These are phyloP conservation scores for Backusella macrospora DNA, from an alignment of 192 early-diverging fungal genomes.

Conservation along the genomic window DNA sequence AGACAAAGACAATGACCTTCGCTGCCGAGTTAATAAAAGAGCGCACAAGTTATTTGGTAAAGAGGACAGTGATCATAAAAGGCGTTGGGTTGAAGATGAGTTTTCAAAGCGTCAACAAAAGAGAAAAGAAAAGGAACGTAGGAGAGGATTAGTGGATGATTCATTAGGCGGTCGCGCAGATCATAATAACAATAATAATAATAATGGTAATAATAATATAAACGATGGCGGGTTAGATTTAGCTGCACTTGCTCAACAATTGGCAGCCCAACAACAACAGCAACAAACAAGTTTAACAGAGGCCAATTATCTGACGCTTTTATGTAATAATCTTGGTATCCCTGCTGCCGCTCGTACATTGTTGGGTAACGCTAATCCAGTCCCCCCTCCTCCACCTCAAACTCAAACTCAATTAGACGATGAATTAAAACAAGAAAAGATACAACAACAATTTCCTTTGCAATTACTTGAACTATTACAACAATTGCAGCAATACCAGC, in stretches of 20 bases:
- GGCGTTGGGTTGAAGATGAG: slow-evolving; percentile 65
- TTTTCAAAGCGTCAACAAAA: slow-evolving; percentile 65
- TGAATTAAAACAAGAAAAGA: not conserved
- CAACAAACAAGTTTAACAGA: slow-evolving; percentile 2
- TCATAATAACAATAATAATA: not conserved
- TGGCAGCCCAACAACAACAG: not conserved
- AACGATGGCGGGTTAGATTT: not conserved
- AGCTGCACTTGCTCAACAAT: not conserved
- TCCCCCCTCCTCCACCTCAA: not conserved
- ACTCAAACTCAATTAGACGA: not conserved
- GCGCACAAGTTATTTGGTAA: slow-evolving; percentile 65
- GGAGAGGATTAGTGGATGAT: slow-evolving; percentile 27
- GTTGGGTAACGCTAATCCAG: not conserved
- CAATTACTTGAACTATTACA: slow-evolving; percentile 25
- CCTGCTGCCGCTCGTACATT: slow-evolving; percentile 5
- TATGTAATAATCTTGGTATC: slow-evolving; percentile 26
- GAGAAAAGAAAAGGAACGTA: slow-evolving; percentile 61
- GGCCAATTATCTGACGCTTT: slow-evolving; percentile 20
- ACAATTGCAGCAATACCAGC: slow-evolving; percentile 29
- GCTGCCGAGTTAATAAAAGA: slow-evolving; percentile 72
- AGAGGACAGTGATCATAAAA: slow-evolving; percentile 52
- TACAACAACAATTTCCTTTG: slow-evolving; percentile 2
- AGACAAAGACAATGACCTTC: slow-evolving; percentile 75
- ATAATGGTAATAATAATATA: not conserved
- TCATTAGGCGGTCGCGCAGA: not conserved